Conservation (phyloP, 129 eudicot species). For the Scalesia atractyloides region DNA sequence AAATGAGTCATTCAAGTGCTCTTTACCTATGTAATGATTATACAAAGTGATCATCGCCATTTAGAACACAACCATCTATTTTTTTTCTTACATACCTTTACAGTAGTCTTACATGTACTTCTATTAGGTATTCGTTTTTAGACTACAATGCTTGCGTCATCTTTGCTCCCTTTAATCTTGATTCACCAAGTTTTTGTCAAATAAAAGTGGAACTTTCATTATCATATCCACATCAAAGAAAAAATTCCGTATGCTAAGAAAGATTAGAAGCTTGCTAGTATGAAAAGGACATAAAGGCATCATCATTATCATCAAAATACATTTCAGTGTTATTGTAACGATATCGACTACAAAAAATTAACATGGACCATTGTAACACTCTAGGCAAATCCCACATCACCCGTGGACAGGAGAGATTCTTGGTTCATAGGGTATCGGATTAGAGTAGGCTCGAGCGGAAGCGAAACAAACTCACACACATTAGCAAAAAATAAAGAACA, state of each 20-base stretch:
- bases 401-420: too few relatives aligned
- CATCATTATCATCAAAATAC: not conserved
- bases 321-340: not conserved
- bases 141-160: constrained; percentile 2
- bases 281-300: not conserved
- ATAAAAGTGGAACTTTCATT: not conserved
- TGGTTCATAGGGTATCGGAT: too few relatives aligned
- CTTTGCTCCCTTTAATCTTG: not conserved
- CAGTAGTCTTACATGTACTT: not conserved
- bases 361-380: too few relatives aligned
- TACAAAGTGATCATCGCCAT: not conserved
- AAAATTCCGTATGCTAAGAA: not conserved
- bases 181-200: not conserved
- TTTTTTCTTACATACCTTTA: not conserved
- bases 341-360: too few relatives aligned
- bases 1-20: constrained; percentile 1
- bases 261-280: not conserved
- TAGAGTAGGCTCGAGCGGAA: too few relatives aligned
- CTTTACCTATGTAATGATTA: not conserved
- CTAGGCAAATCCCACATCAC: too few relatives aligned
- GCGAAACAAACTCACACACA: too few relatives aligned
- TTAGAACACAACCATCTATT: constrained; percentile 2
- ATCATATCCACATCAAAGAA: not conserved
- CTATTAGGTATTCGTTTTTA: constrained; percentile 8
- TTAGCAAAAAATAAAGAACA: too few relatives aligned